Conservation (phyloP, 306 rosid genomes). For the Acacia acuminata region DNA sequence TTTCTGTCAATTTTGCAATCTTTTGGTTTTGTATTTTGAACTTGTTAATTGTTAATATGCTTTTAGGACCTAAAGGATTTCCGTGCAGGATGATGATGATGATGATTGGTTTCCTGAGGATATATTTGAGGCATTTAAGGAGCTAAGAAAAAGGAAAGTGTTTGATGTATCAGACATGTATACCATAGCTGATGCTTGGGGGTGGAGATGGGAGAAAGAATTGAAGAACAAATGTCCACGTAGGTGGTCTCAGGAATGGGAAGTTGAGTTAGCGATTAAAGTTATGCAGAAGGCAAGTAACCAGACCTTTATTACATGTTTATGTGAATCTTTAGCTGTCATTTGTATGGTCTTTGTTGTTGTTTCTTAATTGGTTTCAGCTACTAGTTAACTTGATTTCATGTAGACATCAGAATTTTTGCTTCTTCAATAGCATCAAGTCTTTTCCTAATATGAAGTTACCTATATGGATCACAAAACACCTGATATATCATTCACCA, state of each 20-base stretch:
- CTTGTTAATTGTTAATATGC: not conserved
- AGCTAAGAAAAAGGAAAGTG: conserved; percentile 74
- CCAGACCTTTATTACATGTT: conserved; percentile 20
- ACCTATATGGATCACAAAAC: not conserved
- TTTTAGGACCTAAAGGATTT: conserved; percentile 26
- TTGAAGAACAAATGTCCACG: conserved; percentile 67
- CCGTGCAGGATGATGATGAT: conserved; percentile 73
- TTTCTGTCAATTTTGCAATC: conserved; percentile 14
- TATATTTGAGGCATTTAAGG: conserved; percentile 84
- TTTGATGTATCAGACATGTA: conserved; percentile 96
- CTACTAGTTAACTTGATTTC: conserved; percentile 12
- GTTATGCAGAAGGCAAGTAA: conserved; percentile 80
- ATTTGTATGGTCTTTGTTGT: conserved; percentile 2
- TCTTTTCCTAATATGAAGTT: not conserved
- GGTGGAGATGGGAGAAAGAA: conserved; percentile 96
- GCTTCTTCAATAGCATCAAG: conserved; percentile 19
- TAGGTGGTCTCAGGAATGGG: conserved; percentile 97
- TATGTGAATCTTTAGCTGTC: not conserved
- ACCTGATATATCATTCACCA: not conserved
- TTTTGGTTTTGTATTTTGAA: conserved; percentile 14
- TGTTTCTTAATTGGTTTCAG: conserved; percentile 30
- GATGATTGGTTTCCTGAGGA: conserved; percentile 97
- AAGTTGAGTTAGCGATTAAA: conserved; percentile 81
- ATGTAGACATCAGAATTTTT: conserved; percentile 19
- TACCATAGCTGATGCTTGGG: conserved; percentile 95